phyloP scores from a whole-genome alignment of 805 yeast genomes.

The Cyberlindnera xylosilytica region DNA sequence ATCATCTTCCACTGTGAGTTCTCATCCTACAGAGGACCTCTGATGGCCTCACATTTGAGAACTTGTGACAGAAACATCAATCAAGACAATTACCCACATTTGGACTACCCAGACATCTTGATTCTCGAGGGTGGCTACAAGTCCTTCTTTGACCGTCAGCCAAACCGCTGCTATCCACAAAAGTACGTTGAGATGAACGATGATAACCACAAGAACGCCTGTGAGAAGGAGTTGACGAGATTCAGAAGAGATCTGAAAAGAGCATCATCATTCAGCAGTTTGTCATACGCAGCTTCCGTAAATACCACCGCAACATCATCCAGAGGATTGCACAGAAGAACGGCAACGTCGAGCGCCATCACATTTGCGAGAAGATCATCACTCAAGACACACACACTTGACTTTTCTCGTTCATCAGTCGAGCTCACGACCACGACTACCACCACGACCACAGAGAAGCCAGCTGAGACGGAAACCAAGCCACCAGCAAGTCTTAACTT shows the following conservation, averaged over 20 bases:
- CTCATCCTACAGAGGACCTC: constrained; percentile 90
- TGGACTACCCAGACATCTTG: constrained; percentile 85
- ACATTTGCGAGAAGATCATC: constrained; percentile 21
- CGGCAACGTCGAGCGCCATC: constrained; percentile 22
- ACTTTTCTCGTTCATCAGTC: constrained; percentile 14
- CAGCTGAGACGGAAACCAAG: constrained; percentile 15
- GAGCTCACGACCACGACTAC: constrained; percentile 1
- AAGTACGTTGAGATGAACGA: constrained; percentile 87
- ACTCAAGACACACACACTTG: constrained; percentile 18
- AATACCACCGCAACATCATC: constrained; percentile 4
- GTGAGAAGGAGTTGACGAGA: constrained; percentile 52
- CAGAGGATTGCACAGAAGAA: constrained; percentile 23
- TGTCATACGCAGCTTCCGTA: constrained; percentile 23
- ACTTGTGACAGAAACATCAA: constrained; percentile 77
- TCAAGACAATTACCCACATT: constrained; percentile 70
- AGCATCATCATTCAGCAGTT: constrained; percentile 33
- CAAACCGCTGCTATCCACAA: constrained; percentile 65
- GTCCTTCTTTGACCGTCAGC: constrained; percentile 59
- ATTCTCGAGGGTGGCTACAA: constrained; percentile 91
- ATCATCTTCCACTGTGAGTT: constrained; percentile 93
- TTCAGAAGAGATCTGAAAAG: constrained; percentile 45
- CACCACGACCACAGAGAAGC: too few relatives aligned
- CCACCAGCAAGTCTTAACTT: constrained; percentile 27
- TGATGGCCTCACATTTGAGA: constrained; percentile 83
- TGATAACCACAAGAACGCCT: constrained; percentile 44